Evolutionary conservation across 257 asterid genomes (phyloP).

Genomic region (Anisodus tanguticus): DNA sequence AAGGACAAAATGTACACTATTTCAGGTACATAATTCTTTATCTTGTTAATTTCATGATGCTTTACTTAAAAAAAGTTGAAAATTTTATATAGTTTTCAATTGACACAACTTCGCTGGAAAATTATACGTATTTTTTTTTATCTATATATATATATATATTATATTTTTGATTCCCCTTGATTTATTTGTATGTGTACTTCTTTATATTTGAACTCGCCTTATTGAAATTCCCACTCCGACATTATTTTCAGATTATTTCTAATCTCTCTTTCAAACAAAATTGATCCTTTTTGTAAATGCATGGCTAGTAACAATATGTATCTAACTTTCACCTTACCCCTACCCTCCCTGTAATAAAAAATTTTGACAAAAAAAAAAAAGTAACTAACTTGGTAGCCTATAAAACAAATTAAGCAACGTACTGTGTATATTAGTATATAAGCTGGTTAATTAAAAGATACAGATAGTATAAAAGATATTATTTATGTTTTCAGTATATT

Average conservation of each 20-base stretch:
- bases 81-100: not conserved
- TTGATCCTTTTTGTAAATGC: not conserved
- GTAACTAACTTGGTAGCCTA: not conserved
- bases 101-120: not conserved
- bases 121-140: not conserved
- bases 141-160: not conserved
- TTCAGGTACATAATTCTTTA: conserved; percentile 49
- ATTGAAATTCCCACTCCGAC: not conserved
- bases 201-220: not conserved
- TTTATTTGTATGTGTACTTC: too few relatives aligned
- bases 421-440: not conserved
- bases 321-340: too few relatives aligned
- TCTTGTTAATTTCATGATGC: not conserved
- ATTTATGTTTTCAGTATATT: not conserved
- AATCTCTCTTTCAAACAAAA: too few relatives aligned
- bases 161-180: not conserved
- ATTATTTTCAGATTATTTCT: not conserved
- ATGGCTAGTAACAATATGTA: not conserved
- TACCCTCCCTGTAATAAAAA: too few relatives aligned
- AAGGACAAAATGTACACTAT: conserved; percentile 53
- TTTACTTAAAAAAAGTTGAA: not conserved
- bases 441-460: not conserved
- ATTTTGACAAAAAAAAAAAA: too few relatives aligned
- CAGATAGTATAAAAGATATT: not conserved
- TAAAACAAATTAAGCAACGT: not conserved